These are phyloP conservation scores for Lichina pygmaea DNA, from an alignment of 495 filamentous ascomycete species.

Conservation along the genomic window DNA sequence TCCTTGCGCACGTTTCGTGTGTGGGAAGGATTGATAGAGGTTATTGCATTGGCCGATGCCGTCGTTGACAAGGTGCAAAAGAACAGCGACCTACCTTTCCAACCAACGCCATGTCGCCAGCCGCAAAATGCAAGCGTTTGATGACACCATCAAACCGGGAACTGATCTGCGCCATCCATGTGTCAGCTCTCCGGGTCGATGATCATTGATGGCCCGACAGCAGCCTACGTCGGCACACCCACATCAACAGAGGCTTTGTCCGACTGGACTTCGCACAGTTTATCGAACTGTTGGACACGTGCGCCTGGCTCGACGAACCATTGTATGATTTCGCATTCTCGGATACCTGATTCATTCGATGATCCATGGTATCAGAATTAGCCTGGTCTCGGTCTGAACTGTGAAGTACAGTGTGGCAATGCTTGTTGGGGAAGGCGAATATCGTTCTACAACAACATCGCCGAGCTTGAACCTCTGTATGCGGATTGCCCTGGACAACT, in stretches of 20 bases:
- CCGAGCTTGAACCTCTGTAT: too few relatives aligned
- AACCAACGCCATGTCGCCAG: conserved; percentile 86
- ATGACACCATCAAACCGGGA: conserved; percentile 86
- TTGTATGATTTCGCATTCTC: conserved; percentile 95
- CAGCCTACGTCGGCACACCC: not conserved
- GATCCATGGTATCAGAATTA: conserved; percentile 1
- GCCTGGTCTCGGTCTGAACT: too few relatives aligned
- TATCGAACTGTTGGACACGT: conserved; percentile 91
- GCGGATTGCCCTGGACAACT: too few relatives aligned
- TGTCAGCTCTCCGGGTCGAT: not conserved
- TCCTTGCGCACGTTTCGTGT: not conserved
- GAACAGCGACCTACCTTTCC: conserved; percentile 21
- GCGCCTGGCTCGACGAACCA: conserved; percentile 98
- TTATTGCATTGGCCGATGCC: not conserved
- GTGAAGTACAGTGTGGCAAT: too few relatives aligned
- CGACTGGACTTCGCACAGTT: conserved; percentile 88
- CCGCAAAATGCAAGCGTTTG: conserved; percentile 85
- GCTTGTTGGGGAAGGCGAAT: too few relatives aligned
- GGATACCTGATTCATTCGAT: conserved; percentile 36
- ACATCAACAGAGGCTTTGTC: conserved; percentile 96
- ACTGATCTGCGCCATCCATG: conserved; percentile 36
- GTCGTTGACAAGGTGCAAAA: not conserved
- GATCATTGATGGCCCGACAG: not conserved
- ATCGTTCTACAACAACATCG: too few relatives aligned
- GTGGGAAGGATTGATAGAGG: not conserved